Conservation (phyloP, 345 rosid genomes). For the Lepidium didymum region DNA sequence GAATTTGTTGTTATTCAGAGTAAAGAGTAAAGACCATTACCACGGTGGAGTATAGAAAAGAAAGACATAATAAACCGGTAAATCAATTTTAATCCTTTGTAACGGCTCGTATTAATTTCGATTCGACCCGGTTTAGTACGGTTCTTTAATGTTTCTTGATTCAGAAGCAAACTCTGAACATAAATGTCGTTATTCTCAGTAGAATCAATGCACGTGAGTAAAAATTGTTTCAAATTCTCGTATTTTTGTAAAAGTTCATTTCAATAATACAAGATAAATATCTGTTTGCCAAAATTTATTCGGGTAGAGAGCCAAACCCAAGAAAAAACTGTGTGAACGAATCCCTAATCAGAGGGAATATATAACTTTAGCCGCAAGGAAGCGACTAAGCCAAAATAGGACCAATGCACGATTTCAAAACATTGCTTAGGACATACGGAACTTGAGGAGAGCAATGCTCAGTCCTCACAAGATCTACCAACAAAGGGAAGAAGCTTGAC, state of each 20-base stretch:
- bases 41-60: no score
- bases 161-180: background rate
- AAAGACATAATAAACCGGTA: background rate
- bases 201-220: no score
- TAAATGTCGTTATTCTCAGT: background rate
- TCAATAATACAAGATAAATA: slow-evolving; percentile 5
- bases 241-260: background rate
- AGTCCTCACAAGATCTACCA: slow-evolving; percentile 72
- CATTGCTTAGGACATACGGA: slow-evolving; percentile 47
- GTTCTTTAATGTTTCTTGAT: background rate
- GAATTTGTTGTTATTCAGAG: no score
- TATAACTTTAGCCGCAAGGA: slow-evolving; percentile 7
- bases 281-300: slow-evolving; percentile 22
- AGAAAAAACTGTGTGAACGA: background rate
- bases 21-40: no score
- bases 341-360: background rate
- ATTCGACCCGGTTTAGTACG: background rate
- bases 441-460: slow-evolving; percentile 88
- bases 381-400: slow-evolving; percentile 37
- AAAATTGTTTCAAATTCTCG: no score
- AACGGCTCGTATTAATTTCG: background rate
- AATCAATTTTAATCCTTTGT: background rate
- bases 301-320: slow-evolving; percentile 6
- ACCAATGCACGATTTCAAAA: slow-evolving; percentile 80
- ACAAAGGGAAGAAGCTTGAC: slow-evolving; percentile 55